Conservation (phyloP, 192 early-diverging fungal genomes). For the Physocladia obscura region DNA sequence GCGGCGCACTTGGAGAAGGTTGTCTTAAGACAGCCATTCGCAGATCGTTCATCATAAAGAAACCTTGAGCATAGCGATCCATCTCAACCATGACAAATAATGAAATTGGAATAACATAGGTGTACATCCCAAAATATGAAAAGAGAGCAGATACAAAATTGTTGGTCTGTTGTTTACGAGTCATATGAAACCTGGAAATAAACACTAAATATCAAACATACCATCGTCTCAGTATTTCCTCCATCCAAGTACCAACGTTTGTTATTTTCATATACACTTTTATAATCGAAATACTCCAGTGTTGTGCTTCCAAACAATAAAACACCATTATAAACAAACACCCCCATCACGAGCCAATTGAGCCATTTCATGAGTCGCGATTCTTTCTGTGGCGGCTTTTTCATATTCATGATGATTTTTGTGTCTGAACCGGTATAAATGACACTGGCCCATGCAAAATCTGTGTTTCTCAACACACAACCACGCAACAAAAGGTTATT, state of each 20-base stretch:
- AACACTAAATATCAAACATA: not conserved
- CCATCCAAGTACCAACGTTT: conserved; percentile 78
- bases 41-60: conserved; percentile 64
- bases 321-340: conserved; percentile 36
- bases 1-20: conserved; percentile 23
- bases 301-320: not conserved
- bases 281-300: conserved; percentile 31
- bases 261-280: conserved; percentile 91
- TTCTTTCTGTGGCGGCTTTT: conserved; percentile 59
- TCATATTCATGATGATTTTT: conserved; percentile 95
- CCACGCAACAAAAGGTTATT: conserved; percentile 92
- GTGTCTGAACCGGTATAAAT: conserved; percentile 97
- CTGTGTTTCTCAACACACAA: conserved; percentile 89
- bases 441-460: conserved; percentile 91
- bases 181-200: conserved; percentile 10
- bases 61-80: conserved; percentile 63
- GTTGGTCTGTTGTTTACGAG: not conserved
- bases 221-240: not conserved
- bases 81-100: conserved; percentile 95
- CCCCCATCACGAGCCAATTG: conserved; percentile 68
- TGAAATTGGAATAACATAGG: conserved; percentile 52
- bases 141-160: conserved; percentile 37
- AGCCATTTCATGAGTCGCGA: conserved; percentile 74
- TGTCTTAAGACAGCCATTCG: conserved; percentile 47
- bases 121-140: conserved; percentile 33